A percentile compares a stretch with the other conserved stretches of the same genome.
Conservation (phyloP, 108 stramenopile genomes). For the Nitzschia sp. region DNA sequence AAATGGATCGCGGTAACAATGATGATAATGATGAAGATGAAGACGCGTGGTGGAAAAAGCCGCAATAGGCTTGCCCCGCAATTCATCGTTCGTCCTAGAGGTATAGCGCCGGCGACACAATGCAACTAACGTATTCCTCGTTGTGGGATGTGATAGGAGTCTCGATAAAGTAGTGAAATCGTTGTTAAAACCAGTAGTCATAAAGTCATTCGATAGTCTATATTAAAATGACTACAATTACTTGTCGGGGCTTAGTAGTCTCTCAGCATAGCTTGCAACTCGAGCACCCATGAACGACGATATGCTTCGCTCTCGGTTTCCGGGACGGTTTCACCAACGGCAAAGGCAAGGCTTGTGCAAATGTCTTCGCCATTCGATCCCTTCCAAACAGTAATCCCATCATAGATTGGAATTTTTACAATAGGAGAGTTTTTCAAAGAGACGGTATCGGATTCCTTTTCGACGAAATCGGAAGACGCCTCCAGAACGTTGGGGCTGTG, state of each 20-base stretch:
- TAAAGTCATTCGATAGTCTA: no score
- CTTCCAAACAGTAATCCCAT: not conserved
- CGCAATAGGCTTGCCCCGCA: no score
- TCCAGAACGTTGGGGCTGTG: no score
- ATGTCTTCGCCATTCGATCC: not conserved
- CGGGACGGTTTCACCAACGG: not conserved
- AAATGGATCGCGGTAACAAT: conserved; percentile 32
- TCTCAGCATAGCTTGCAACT: not conserved
- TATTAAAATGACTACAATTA: no score
- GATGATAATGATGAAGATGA: conserved; percentile 18
- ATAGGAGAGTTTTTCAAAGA: not conserved
- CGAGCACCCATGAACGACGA: not conserved
- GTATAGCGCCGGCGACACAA: no score
- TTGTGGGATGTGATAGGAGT: no score
- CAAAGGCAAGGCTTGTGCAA: not conserved
- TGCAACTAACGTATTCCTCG: no score
- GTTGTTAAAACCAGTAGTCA: no score
- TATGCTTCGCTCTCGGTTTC: not conserved
- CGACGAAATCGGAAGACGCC: no score
- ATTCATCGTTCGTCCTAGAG: no score
- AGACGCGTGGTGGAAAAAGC: conserved; percentile 31
- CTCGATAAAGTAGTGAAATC: no score
- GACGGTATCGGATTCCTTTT: not conserved
- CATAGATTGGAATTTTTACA: not conserved
- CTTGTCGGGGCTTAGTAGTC: no score